Base-by-base conservation (phyloP, 2,329 filamentous ascomycete genomes). In the Cercospora sp. region DNA sequence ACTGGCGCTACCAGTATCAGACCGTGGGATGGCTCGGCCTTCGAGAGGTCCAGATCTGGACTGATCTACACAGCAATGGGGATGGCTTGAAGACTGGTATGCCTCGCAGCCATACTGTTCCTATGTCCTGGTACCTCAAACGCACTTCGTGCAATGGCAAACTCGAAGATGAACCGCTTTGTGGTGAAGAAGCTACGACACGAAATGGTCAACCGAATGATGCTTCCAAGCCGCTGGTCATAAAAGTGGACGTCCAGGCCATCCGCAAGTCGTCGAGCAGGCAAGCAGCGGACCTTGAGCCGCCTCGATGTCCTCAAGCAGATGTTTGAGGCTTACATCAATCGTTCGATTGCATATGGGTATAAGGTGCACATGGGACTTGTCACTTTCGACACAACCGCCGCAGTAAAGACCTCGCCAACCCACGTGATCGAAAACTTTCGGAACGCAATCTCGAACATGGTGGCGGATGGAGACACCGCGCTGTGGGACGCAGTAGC, bases 371-470 rank as follows among this genome's bases (percentile, higher is more conserved):
- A 80, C 59, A 69, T 79, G 28, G 79, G 80, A 4, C 72, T 81
- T 1, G 71, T 81, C 21, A 78, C 77, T 2, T 79, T 81, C 66
- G 67, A 70, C 13, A 71, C 78, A 2, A 71, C 64, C 0, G 72
- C 76, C 1, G 70, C 55, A 2, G 70, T 81, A 2, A 61, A 71
- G 5, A 76, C 78, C 57, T 63, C 67, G 0, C 68, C 79, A 16
- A 79, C 77, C 1, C 75, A 78, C 57, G 76, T 79, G 5, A 67
- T 81, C 5, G 79, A 81, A 61, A 78, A 80, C 70, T 80, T 81
- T 61, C 72, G 79, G 7, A 73, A 75, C 32, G 75, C 77, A 7
- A 74, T 79, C 7, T 74, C 74, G 43, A 70, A 65, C 18, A 77
- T 80, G 73, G 49, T 61, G 1, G 73, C 76, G 12, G 32, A 61